Evolutionary conservation across 2,329 filamentous ascomycete species (phyloP).

Genomic region (Alternaria arborescens): DNA sequence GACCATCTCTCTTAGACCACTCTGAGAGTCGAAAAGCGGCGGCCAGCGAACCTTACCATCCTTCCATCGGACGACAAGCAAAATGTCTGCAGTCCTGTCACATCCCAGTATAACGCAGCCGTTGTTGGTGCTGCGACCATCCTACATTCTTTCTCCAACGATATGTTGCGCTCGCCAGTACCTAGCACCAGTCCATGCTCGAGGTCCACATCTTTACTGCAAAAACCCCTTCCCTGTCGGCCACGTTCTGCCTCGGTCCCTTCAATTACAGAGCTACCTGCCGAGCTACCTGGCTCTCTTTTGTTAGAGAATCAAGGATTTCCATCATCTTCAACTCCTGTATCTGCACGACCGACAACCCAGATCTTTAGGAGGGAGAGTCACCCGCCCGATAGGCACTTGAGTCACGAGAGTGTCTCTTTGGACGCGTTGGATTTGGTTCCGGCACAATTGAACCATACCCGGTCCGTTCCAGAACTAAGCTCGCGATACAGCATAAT

Average conservation of each 20-base stretch:
- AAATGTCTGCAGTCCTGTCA: constrained; percentile 34
- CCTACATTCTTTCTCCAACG: constrained; percentile 54
- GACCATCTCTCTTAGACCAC: constrained; percentile 36
- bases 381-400: constrained; percentile 8
- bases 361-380: constrained; percentile 23
- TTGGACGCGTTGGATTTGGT: constrained; percentile 12
- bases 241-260: constrained; percentile 54
- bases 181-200: constrained; percentile 42
- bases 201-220: constrained; percentile 35
- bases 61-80: constrained; percentile 35
- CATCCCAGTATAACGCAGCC: constrained; percentile 40
- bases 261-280: constrained; percentile 48
- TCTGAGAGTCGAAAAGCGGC: constrained; percentile 31
- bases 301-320: constrained; percentile 48
- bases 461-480: constrained; percentile 26
- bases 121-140: constrained; percentile 43
- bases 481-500: constrained; percentile 30
- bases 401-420: not conserved
- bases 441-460: constrained; percentile 25
- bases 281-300: constrained; percentile 40
- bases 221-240: constrained; percentile 49
- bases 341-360: constrained; percentile 20
- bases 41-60: constrained; percentile 44
- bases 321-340: constrained; percentile 26
- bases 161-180: constrained; percentile 54